A percentile compares a stretch with the other conserved stretches of the same genome.
Evolutionary conservation across 2,329 filamentous ascomycete species (phyloP).

Genomic region (Rhinocladiella similis): DNA sequence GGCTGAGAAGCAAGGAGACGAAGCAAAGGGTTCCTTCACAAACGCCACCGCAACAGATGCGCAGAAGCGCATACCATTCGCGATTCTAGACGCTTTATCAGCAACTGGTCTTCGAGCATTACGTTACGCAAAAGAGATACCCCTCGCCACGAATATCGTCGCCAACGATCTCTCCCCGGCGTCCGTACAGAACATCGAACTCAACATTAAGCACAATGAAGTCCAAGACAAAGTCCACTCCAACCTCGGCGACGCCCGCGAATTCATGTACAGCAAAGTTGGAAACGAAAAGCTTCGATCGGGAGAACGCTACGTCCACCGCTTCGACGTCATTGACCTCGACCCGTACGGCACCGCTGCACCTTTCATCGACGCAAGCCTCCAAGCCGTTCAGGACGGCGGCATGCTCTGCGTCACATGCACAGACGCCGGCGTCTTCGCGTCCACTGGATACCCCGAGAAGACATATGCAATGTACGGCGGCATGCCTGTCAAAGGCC

Average conservation of each 20-base stretch:
- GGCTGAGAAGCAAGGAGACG: neutral
- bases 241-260: constrained; percentile 78
- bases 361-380: constrained; percentile 85
- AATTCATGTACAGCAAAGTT: constrained; percentile 81
- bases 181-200: constrained; percentile 76
- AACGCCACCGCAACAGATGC: constrained; percentile 21
- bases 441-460: constrained; percentile 89
- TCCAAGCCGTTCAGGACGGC: constrained; percentile 84
- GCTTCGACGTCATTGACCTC: constrained; percentile 92
- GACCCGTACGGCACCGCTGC: constrained; percentile 95
- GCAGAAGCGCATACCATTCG: constrained; percentile 56
- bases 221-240: constrained; percentile 70
- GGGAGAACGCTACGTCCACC: constrained; percentile 45
- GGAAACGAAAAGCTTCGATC: constrained; percentile 44
- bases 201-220: constrained; percentile 82
- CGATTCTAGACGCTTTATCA: constrained; percentile 92
- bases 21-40: neutral
- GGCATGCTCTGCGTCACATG: constrained; percentile 93
- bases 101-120: constrained; percentile 89
- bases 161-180: constrained; percentile 84
- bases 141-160: constrained; percentile 76
- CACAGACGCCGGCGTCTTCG: constrained; percentile 93
- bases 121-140: constrained; percentile 87
- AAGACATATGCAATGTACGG: constrained; percentile 95
- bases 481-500: constrained; percentile 80